phyloP scores from a whole-genome alignment of 192 early-diverging fungal species.

The Rhizophagus sp. region DNA sequence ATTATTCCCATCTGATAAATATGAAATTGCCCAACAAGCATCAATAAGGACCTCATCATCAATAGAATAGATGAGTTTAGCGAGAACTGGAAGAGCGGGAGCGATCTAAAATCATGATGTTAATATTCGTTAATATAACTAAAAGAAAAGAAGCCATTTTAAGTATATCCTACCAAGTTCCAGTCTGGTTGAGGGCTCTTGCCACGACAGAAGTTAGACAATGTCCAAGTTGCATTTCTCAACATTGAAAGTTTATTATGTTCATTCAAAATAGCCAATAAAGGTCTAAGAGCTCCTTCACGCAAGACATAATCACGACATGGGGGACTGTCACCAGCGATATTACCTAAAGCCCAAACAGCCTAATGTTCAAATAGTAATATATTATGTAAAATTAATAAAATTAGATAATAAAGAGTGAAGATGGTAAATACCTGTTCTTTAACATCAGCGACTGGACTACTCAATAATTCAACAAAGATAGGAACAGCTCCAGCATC shows the following conservation, averaged over 20 bases:
- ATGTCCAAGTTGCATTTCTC: constrained; percentile 98
- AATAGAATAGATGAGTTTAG: constrained; percentile 85
- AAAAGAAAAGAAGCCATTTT: not conserved
- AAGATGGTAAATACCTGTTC: constrained; percentile 72
- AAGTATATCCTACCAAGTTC: constrained; percentile 54
- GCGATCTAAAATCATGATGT: constrained; percentile 61
- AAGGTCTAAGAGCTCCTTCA: constrained; percentile 81
- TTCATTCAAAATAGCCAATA: constrained; percentile 84
- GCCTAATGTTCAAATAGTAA: constrained; percentile 52
- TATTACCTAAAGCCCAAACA: constrained; percentile 99
- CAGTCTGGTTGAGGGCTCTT: constrained; percentile 96
- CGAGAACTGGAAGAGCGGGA: constrained; percentile 84
- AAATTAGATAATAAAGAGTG: not conserved
- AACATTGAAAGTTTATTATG: constrained; percentile 95
- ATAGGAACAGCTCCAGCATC: constrained; percentile 89
- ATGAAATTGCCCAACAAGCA: constrained; percentile 99
- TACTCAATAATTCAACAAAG: constrained; percentile 88
- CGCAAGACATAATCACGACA: constrained; percentile 91
- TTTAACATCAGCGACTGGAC: constrained; percentile 81
- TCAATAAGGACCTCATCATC: constrained; percentile 98
- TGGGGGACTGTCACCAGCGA: constrained; percentile 92
- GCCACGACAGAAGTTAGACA: constrained; percentile 98
- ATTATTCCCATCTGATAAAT: constrained; percentile 95
- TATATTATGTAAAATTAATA: not conserved
- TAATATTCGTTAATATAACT: constrained; percentile 2